These are phyloP conservation scores for Leccinum broughii DNA, from an alignment of 768 basidiomycete genomes.

Conservation along the genomic window DNA sequence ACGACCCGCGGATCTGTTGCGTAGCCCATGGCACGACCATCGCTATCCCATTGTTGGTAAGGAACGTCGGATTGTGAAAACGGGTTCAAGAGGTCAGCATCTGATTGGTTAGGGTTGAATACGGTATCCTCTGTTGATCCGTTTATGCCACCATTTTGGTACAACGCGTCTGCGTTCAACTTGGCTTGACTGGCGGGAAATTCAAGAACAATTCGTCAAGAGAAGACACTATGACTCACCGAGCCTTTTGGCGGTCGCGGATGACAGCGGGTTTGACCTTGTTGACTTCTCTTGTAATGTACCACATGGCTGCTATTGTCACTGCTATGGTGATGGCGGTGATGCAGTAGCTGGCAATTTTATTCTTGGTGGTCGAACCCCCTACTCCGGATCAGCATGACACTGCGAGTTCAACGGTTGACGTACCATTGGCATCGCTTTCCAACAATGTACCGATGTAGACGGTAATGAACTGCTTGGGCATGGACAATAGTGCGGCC, in stretches of 20 bases:
- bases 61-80: slow-evolving; percentile 29
- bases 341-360: slow-evolving; percentile 68
- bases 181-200: slow-evolving; percentile 51
- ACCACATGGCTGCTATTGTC: slow-evolving; percentile 81
- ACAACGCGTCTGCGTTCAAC: slow-evolving; percentile 36
- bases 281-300: slow-evolving; percentile 73
- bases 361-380: slow-evolving; percentile 42
- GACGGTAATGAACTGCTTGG: slow-evolving; percentile 90
- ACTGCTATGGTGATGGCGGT: slow-evolving; percentile 67
- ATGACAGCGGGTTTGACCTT: slow-evolving; percentile 66
- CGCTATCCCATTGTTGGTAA: slow-evolving; percentile 54
- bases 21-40: slow-evolving; percentile 51
- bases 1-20: slow-evolving; percentile 44
- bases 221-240: slow-evolving; percentile 39
- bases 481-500: slow-evolving; percentile 80
- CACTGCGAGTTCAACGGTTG: neutral
- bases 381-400: slow-evolving; percentile 18
- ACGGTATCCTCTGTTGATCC: slow-evolving; percentile 34
- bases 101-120: slow-evolving; percentile 40
- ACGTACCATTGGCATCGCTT: slow-evolving; percentile 36
- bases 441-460: slow-evolving; percentile 86
- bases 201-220: slow-evolving; percentile 3
- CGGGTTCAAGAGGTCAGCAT: slow-evolving; percentile 41
- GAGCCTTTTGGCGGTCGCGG: slow-evolving; percentile 66
- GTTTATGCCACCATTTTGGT: slow-evolving; percentile 30